Evolutionary conservation across 2,329 filamentous ascomycete genomes (phyloP).

Genomic region (Ploettnerulaceae sp.): DNA sequence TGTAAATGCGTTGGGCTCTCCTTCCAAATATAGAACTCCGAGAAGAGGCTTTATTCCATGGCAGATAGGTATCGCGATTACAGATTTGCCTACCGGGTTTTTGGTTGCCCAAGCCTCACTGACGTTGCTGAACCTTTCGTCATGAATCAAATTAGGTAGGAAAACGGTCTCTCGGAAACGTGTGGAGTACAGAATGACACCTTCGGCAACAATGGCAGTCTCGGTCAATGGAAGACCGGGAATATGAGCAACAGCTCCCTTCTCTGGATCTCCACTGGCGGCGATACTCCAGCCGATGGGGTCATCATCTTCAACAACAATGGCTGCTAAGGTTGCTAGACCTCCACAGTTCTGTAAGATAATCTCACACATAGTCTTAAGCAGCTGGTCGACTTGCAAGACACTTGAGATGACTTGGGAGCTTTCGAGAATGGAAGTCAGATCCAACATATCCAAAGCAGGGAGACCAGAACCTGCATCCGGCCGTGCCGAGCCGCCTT

Average conservation of each 20-base stretch:
- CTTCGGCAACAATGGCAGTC: constrained; percentile 66
- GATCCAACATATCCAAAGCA: constrained; percentile 76
- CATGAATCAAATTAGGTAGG: constrained; percentile 65
- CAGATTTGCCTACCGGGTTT: constrained; percentile 65
- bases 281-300: constrained; percentile 60
- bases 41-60: constrained; percentile 67
- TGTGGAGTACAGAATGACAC: constrained; percentile 71
- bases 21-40: constrained; percentile 71
- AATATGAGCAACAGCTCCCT: constrained; percentile 60
- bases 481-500: constrained; percentile 50
- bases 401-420: constrained; percentile 78
- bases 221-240: constrained; percentile 60
- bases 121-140: constrained; percentile 75
- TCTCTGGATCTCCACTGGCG: constrained; percentile 67
- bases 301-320: constrained; percentile 66
- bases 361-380: constrained; percentile 78
- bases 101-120: constrained; percentile 61
- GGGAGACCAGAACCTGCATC: constrained; percentile 60
- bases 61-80: constrained; percentile 75
- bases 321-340: constrained; percentile 64
- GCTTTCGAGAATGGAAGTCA: constrained; percentile 72
- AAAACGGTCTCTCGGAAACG: constrained; percentile 74
- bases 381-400: constrained; percentile 66
- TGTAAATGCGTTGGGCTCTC: constrained; percentile 70
- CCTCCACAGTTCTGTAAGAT: constrained; percentile 73